phyloP scores from a whole-genome alignment of 2,329 filamentous ascomycete genomes.

The Penicillium paneum region DNA sequence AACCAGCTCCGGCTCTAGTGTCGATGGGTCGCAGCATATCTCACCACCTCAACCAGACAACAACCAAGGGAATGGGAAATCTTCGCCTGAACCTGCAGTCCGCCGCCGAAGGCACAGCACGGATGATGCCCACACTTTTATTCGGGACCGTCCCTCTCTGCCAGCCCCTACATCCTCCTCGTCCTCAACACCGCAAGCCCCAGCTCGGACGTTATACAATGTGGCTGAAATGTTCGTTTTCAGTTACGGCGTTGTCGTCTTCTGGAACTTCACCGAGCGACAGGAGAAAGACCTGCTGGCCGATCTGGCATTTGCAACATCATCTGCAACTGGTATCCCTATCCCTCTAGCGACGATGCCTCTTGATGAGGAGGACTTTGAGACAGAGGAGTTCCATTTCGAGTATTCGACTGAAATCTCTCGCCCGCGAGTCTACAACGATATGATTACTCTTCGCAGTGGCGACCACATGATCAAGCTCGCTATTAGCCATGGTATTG shows the following conservation, averaged over 20 bases:
- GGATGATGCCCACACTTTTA: conserved; percentile 21
- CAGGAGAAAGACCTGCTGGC: conserved; percentile 97
- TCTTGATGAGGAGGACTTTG: conserved; percentile 83
- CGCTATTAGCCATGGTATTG: conserved; percentile 94
- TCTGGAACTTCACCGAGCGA: conserved; percentile 96
- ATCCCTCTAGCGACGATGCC: conserved; percentile 72
- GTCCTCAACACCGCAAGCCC: conserved; percentile 37
- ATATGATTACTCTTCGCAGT: conserved; percentile 96
- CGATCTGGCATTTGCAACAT: conserved; percentile 78
- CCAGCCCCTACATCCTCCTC: conserved; percentile 43
- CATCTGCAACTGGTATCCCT: conserved; percentile 38
- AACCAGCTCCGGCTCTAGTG: not conserved
- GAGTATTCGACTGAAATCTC: conserved; percentile 87
- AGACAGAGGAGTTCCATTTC: conserved; percentile 98
- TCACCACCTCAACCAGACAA: conserved; percentile 1
- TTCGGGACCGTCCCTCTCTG: conserved; percentile 32
- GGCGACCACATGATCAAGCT: conserved; percentile 99
- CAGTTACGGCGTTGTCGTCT: conserved; percentile 94
- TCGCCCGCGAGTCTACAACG: conserved; percentile 90
- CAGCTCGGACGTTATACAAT: conserved; percentile 63
- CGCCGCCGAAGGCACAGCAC: conserved; percentile 24
- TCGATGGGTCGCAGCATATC: not conserved
- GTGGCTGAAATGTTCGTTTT: conserved; percentile 96
- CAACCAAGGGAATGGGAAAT: conserved; percentile 3
- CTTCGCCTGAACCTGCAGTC: conserved; percentile 11